Evolutionary conservation across 2,329 filamentous ascomycete species (phyloP).

Genomic region (Fusarium circinatum): DNA sequence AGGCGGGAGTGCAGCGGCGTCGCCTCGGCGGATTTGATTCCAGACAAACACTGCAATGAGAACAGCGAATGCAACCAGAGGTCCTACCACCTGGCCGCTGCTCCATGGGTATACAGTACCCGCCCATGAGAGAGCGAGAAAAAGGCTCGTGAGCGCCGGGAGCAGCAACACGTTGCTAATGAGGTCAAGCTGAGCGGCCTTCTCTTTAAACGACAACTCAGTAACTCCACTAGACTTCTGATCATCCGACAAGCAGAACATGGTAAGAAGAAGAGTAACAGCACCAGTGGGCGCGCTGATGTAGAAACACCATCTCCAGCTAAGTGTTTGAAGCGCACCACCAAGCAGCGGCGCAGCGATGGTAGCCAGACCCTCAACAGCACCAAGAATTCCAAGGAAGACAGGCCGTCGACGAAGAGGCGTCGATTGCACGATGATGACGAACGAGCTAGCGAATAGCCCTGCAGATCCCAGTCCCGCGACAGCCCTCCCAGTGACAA

Average conservation of each 20-base stretch:
- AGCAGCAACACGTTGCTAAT: slow-evolving; percentile 41
- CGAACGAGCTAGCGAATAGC: slow-evolving; percentile 50
- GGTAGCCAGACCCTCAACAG: slow-evolving; percentile 27
- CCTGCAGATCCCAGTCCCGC: slow-evolving; percentile 57
- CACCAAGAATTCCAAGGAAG: slow-evolving; percentile 18
- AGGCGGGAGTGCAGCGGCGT: slow-evolving; percentile 53
- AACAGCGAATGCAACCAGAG: neutral
- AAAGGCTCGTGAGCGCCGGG: slow-evolving; percentile 54
- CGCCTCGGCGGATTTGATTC: neutral
- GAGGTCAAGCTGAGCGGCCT: slow-evolving; percentile 24
- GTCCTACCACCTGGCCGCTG: slow-evolving; percentile 47
- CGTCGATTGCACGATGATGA: neutral
- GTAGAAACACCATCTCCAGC: slow-evolving; percentile 51
- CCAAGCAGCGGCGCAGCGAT: slow-evolving; percentile 42
- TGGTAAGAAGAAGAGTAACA: slow-evolving; percentile 2
- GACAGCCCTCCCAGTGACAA: slow-evolving; percentile 59
- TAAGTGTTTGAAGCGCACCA: slow-evolving; percentile 42
- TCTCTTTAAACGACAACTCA: neutral
- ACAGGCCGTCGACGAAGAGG: neutral
- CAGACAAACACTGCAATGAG: neutral
- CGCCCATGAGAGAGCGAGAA: slow-evolving; percentile 60
- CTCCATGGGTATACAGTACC: slow-evolving; percentile 47
- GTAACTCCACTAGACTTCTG: neutral
- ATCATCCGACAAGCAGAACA: neutral
- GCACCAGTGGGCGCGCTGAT: slow-evolving; percentile 45